These are phyloP conservation scores for Cyclotella cryptica DNA, from an alignment of 108 stramenopile species.

Conservation along the genomic window DNA sequence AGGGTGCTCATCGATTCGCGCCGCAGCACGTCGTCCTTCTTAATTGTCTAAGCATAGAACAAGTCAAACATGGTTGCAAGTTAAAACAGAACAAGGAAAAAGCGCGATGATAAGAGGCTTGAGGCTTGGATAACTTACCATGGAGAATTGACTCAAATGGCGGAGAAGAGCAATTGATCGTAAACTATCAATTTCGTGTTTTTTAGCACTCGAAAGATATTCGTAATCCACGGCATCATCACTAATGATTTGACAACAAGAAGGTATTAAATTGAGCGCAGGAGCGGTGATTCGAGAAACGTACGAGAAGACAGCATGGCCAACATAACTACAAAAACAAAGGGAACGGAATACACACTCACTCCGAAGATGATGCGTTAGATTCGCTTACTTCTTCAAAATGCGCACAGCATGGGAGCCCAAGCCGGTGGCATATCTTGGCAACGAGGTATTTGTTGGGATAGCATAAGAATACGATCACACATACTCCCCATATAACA, in stretches of 20 bases:
- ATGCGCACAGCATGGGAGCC: constrained; percentile 16
- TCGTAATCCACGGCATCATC: constrained; percentile 23
- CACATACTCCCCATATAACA: constrained; percentile 14
- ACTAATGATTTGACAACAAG: neutral
- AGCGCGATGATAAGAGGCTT: neutral
- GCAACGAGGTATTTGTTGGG: neutral
- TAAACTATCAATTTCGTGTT: constrained; percentile 34
- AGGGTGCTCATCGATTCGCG: constrained; percentile 1
- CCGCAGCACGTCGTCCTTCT: constrained; percentile 32
- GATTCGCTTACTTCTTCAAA: neutral
- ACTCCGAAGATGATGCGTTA: constrained; percentile 4
- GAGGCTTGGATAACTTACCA: constrained; percentile 18
- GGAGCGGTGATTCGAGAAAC: neutral
- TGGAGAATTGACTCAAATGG: constrained; percentile 31
- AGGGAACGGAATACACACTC: neutral
- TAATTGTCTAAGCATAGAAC: constrained; percentile 20
- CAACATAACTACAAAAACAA: neutral
- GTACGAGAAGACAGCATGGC: neutral
- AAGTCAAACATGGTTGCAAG: neutral
- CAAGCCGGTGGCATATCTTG: constrained; percentile 7
- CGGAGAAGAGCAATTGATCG: constrained; percentile 31
- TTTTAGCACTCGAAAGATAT: constrained; percentile 25
- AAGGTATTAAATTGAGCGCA: neutral
- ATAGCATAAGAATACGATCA: constrained; percentile 17
- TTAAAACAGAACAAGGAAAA: neutral